These are phyloP conservation scores for Kwoniella newhampshirensis DNA, from an alignment of 768 basidiomycete species.

Conservation along the genomic window DNA sequence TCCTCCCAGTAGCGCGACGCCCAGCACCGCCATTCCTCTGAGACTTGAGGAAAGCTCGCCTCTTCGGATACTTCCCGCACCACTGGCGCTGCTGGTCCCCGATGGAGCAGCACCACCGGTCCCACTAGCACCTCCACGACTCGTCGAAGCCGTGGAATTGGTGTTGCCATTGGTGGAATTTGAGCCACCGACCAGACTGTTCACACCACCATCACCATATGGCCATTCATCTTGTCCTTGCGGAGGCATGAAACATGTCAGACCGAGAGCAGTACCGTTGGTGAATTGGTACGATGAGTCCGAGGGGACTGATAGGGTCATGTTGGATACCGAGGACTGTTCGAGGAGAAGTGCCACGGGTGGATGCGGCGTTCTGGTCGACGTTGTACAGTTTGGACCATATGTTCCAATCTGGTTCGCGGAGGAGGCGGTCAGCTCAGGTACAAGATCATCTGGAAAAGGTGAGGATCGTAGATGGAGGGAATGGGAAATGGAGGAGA, in stretches of 20 bases:
- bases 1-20: too few relatives aligned
- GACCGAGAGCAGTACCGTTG: constrained; percentile 36
- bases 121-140: too few relatives aligned
- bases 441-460: neutral
- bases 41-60: neutral
- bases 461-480: neutral
- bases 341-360: constrained; percentile 34
- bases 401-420: constrained; percentile 32
- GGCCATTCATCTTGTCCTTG: constrained; percentile 28
- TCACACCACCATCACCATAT: constrained; percentile 32
- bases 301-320: constrained; percentile 29
- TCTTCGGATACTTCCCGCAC: too few relatives aligned
- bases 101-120: too few relatives aligned
- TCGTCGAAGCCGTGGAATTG: too few relatives aligned
- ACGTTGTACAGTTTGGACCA: constrained; percentile 39
- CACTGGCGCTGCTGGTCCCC: too few relatives aligned
- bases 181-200: constrained; percentile 1
- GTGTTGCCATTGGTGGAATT: neutral
- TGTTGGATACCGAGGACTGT: constrained; percentile 19
- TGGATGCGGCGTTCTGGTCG: constrained; percentile 27
- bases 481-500: neutral
- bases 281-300: constrained; percentile 16
- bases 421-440: neutral
- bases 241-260: constrained; percentile 41
- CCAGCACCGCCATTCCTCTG: neutral